Percentiles rank a stretch among this genome's conserved stretches.
phyloP scores from a whole-genome alignment of 306 rosid genomes.

The Quercus agrifolia region DNA sequence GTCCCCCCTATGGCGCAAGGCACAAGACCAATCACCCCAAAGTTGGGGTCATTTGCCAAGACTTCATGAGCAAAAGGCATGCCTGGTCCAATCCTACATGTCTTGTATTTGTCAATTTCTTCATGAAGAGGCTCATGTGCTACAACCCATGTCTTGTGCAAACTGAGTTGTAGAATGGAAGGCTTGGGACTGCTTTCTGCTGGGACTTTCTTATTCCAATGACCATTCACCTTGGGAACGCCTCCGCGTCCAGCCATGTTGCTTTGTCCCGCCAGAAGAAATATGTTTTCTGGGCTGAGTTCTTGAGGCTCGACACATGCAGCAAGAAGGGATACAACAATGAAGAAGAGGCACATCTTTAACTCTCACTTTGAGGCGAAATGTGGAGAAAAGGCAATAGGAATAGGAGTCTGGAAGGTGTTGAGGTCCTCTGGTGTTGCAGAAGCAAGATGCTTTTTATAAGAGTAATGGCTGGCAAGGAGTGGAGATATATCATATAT shows the following conservation, averaged over 20 bases:
- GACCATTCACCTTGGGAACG: background rate
- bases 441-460: too few species aligned
- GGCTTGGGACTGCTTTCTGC: background rate
- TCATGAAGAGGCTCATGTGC: background rate
- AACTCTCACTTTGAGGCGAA: too few species aligned
- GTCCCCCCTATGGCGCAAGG: background rate
- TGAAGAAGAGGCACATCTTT: too few species aligned
- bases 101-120: background rate
- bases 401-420: too few species aligned
- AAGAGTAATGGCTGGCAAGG: too few species aligned
- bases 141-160: background rate
- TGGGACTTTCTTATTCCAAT: background rate
- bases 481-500: too few species aligned
- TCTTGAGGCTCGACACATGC: background rate
- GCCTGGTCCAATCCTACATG: background rate
- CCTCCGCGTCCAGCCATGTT: conserved; percentile 1
- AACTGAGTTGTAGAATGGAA: background rate
- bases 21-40: background rate
- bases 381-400: too few species aligned
- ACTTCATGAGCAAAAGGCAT: background rate
- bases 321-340: too few species aligned
- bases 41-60: background rate
- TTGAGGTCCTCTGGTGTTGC: too few species aligned
- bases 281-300: background rate
- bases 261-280: background rate